Evolutionary conservation across 23 red algal genomes (phyloP), one percentile per base, ranked within the genome.

Genomic region (Gracilariopsis chorda): DNA sequence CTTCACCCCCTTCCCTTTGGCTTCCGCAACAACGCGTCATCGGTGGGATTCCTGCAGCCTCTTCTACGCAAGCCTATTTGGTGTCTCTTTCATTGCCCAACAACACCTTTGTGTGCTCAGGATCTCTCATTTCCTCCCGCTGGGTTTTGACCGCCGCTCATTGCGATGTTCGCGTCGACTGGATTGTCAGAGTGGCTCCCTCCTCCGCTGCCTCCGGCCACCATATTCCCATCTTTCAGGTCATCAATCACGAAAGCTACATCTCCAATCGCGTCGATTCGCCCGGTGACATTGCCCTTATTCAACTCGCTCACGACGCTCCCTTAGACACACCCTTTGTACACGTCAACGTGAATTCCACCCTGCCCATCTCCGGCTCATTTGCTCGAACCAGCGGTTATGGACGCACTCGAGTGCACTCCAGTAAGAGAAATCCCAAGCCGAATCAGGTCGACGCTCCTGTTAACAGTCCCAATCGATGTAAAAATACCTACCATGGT

Each of bases 81-180:
- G 82, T 87, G 7, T 70, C 82, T 14, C 27, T 87, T 25, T 51
- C 44, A 40, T 27, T 36, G 25, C 82, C 62, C 13, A 62, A 87
- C 37, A 72, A 49, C 16, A 51, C 45, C 35, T 87, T 87, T 20
- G 59, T 51, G n/a, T 87, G 82, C 67, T 73, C 82, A 5, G 82
- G 82, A 36, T 73, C 82, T 17, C 82, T 87, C 24, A 23, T 87
- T 45, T 87, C 82, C 3, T 19, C 43, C 12, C 82, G 60, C 21
- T 87, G 82, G 82, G 63, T 73, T 13, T 32, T 87, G n/a, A 87
- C 82, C 28, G 82, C 82, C 44, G 82, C 82, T 16, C 82, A 87
- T 34, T 87, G 82, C 67, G 24, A 71, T n/a, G 60, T 87, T 25
- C 39, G 27, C 67, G 37, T 61, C 41, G 37, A 51, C 2, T 87